Evolutionary conservation across 805 yeast genomes (phyloP).

Genomic region (Cyberlindnera saturnus): DNA sequence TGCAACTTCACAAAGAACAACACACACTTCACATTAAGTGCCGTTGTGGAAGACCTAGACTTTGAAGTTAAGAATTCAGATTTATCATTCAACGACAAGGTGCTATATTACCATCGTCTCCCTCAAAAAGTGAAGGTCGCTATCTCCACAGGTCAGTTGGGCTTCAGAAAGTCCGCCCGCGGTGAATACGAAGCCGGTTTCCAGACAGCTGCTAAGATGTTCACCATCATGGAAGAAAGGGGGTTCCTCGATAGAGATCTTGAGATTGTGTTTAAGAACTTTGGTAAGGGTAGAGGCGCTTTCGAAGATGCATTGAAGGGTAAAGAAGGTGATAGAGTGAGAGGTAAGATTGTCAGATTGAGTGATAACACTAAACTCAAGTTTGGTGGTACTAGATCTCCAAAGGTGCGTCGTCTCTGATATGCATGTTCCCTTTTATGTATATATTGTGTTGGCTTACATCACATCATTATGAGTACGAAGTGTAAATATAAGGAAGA

Average conservation of each 20-base stretch:
- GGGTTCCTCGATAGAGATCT: constrained; percentile 52
- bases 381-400: constrained; percentile 90
- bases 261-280: constrained; percentile 74
- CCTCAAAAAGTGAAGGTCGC: constrained; percentile 70
- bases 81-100: constrained; percentile 58
- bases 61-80: constrained; percentile 50
- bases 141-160: constrained; percentile 77
- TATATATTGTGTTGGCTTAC: too few relatives aligned
- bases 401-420: constrained; percentile 70
- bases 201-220: constrained; percentile 72
- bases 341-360: constrained; percentile 61
- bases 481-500: too few relatives aligned
- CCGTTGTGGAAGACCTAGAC: constrained; percentile 60
- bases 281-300: constrained; percentile 87
- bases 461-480: too few relatives aligned
- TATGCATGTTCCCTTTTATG: constrained; percentile 1
- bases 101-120: constrained; percentile 69
- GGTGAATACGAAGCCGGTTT: constrained; percentile 91
- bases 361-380: constrained; percentile 77
- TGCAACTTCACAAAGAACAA: constrained; percentile 78
- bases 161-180: constrained; percentile 84
- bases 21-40: constrained; percentile 70
- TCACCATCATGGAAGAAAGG: constrained; percentile 62
- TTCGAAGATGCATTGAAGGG: constrained; percentile 81
- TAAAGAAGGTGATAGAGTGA: constrained; percentile 72